Conservation (phyloP, 2,329 filamentous ascomycete genomes). For the Helminthosporium solani region DNA sequence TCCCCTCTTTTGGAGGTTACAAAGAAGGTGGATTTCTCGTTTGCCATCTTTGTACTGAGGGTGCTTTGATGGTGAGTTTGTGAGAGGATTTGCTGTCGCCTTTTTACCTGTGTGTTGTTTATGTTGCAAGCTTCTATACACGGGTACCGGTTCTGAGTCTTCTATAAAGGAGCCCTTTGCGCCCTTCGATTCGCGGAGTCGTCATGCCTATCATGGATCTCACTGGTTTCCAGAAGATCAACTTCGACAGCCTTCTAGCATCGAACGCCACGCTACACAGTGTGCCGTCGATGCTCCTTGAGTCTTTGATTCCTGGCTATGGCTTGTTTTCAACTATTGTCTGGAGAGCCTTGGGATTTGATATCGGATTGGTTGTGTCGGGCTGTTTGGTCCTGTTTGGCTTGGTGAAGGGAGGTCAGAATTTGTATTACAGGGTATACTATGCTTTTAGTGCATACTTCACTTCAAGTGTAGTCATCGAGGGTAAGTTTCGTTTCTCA, state of each 20-base stretch:
- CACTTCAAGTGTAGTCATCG: conserved; percentile 28
- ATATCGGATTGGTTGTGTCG: conserved; percentile 51
- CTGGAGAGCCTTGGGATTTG: conserved; percentile 47
- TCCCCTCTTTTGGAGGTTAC: too few species aligned
- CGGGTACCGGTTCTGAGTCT: too few species aligned
- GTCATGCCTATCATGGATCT: conserved; percentile 21
- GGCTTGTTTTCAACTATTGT: conserved; percentile 49
- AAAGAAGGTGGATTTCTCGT: neutral
- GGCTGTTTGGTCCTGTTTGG: conserved; percentile 47
- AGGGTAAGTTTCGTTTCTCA: neutral
- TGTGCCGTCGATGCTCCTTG: conserved; percentile 50
- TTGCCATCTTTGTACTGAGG: neutral
- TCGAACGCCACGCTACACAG: conserved; percentile 29
- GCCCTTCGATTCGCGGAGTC: too few species aligned
- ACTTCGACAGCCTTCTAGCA: conserved; percentile 12
- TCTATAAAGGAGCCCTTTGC: neutral
- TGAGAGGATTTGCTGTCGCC: neutral
- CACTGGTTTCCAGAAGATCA: conserved; percentile 18
- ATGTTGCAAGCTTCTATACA: too few species aligned
- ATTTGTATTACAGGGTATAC: conserved; percentile 36
- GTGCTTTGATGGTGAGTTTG: too few species aligned
- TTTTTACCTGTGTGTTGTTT: too few species aligned
- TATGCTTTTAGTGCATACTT: conserved; percentile 37
- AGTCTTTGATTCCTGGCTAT: conserved; percentile 54
- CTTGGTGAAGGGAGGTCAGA: conserved; percentile 40